Percentiles rank a stretch among this genome's conserved stretches.
Evolutionary conservation across 345 rosid species (phyloP).

Genomic region (Clausena lansium): DNA sequence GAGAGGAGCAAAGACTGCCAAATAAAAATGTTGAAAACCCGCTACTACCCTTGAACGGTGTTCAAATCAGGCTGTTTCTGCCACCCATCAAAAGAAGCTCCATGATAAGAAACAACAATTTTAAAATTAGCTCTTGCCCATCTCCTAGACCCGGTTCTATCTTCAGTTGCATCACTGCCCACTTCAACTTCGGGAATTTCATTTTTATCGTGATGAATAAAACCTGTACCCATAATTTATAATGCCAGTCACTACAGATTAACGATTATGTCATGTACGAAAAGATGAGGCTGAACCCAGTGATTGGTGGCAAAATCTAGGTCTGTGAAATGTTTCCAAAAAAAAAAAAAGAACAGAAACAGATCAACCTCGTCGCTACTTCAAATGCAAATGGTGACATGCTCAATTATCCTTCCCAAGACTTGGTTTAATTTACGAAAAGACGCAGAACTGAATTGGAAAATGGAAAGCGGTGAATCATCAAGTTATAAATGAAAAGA

Average conservation of each 20-base stretch:
- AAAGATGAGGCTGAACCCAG: neutral
- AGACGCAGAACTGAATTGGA: neutral
- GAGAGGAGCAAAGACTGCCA: neutral
- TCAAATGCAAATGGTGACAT: neutral
- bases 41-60: no score
- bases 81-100: no score
- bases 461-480: no score
- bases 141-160: no score
- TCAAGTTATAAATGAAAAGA: no score
- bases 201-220: no score
- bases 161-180: no score
- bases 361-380: neutral
- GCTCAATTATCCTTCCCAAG: conserved; percentile 4
- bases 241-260: neutral
- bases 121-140: no score
- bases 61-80: no score
- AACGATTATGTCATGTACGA: neutral
- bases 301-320: neutral
- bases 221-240: neutral
- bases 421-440: neutral
- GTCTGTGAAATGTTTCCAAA: neutral
- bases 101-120: no score
- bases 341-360: neutral
- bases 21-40: neutral
- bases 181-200: no score